Base-by-base conservation (phyloP, 2,329 filamentous ascomycete species). In the Passalora sequoiae region DNA sequence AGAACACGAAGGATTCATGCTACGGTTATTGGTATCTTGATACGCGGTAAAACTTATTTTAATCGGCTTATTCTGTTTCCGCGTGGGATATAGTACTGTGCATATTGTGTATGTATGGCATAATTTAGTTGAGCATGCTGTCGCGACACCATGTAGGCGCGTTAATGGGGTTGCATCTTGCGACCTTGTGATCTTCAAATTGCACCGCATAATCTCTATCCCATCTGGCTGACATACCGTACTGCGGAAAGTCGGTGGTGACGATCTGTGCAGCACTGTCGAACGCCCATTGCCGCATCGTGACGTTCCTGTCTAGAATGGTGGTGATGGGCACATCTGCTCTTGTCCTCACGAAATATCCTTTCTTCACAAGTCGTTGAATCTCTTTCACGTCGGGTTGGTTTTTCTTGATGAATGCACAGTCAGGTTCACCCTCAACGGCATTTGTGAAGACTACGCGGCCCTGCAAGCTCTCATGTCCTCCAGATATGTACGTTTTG, bases 371-470 rank as follows among this genome's bases (percentile, higher is more conserved):
- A 27, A 72, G 62, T 6, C 64, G 56, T 46, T 67, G 66, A 39
- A 75, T 73, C 35, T 69, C 63, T 2, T 62, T 57, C 25, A 68
- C 61, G 3, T 58, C 56, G 0, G 71, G 69, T 27, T 71, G 65
- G 49, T 75, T 75, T 39, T 69, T 60, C 60, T 74, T 75, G 52
- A 74, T 71, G 49, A 75, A 71, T 0, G 72, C 72, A 33, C 66
- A 69, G 47, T 74, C 71, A 0, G 66, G 43, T 1, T 66, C 54
- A 15, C 72, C 72, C 27, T 72, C 71, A 3, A 66, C 47, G 0
- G 67, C 64, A 50, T 75, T 75, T 6, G 71, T 74, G 55, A 74
- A 76, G 10, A 75, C 58, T 2, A 68, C 67, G 16, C 72, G 65
- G 36, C 69, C 68, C 44, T 75, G 66, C 10, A 69, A 58, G 5